phyloP scores from a whole-genome alignment of 352 stramenopile genomes.

The Albugo candida region DNA sequence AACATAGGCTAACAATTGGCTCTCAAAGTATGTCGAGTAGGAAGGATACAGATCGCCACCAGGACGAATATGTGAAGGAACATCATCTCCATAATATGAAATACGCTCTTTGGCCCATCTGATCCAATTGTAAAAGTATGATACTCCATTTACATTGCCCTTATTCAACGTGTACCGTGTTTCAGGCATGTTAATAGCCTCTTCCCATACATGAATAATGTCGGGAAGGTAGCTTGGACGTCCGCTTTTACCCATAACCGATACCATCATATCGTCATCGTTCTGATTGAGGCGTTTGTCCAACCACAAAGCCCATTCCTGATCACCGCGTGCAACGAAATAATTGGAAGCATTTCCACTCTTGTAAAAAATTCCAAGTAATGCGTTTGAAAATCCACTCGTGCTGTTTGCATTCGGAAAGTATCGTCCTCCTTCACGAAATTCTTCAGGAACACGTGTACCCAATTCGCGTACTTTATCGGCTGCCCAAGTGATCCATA shows the following conservation, averaged over 20 bases:
- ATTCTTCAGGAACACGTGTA: slow-evolving; percentile 24
- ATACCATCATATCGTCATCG: slow-evolving; percentile 17
- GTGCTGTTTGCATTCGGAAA: slow-evolving; percentile 37
- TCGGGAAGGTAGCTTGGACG: slow-evolving; percentile 31
- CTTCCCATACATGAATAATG: slow-evolving; percentile 43
- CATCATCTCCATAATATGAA: slow-evolving; percentile 29
- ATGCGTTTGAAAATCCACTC: slow-evolving; percentile 30
- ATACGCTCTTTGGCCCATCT: slow-evolving; percentile 68
- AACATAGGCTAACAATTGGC: slow-evolving; percentile 29
- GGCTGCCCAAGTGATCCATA: slow-evolving; percentile 40
- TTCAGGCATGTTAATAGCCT: slow-evolving; percentile 23
- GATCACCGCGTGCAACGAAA: slow-evolving; percentile 36
- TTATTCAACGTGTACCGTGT: slow-evolving; percentile 58
- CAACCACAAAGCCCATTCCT: slow-evolving; percentile 35
- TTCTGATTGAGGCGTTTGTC: slow-evolving; percentile 36
- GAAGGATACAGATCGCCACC: slow-evolving; percentile 32
- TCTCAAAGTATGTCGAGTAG: slow-evolving; percentile 46
- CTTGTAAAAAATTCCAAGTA: slow-evolving; percentile 40
- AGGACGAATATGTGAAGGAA: slow-evolving; percentile 21
- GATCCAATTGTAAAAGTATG: slow-evolving; percentile 55
- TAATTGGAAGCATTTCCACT: slow-evolving; percentile 29
- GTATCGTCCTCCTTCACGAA: slow-evolving; percentile 29
- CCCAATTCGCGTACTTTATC: slow-evolving; percentile 25
- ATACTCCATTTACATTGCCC: slow-evolving; percentile 27
- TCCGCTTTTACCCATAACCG: slow-evolving; percentile 20